A percentile compares a stretch with the other conserved stretches of the same genome.
These are phyloP conservation scores for Primulina eburnea DNA, from an alignment of 257 asterid genomes.

Conservation along the genomic window DNA sequence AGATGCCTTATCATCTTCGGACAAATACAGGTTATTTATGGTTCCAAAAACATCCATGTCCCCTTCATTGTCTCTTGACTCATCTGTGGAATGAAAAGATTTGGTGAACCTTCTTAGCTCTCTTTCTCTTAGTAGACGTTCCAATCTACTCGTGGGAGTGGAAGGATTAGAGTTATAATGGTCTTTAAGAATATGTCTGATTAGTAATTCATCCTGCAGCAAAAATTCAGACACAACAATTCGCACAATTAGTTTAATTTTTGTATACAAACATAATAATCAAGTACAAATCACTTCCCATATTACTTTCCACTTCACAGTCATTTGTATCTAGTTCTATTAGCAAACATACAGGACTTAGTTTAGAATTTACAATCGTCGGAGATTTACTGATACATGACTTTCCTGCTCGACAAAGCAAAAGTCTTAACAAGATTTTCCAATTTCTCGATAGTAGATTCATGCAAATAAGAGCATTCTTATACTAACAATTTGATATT, in stretches of 20 bases:
- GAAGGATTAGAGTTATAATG: constrained; percentile 30
- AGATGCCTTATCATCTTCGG: constrained; percentile 43
- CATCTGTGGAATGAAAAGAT: constrained; percentile 45
- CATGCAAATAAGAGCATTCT: too few species aligned
- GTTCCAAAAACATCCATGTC: constrained; percentile 36
- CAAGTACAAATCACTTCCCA: constrained; percentile 16
- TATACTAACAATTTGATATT: too few species aligned
- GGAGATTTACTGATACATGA: neutral
- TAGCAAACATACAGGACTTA: neutral
- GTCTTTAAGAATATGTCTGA: constrained; percentile 35
- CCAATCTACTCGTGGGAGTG: constrained; percentile 58
- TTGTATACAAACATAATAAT: constrained; percentile 1
- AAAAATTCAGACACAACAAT: constrained; percentile 1
- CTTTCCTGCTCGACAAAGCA: neutral
- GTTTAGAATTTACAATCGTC: neutral
- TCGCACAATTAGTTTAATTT: neutral
- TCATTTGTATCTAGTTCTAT: neutral
- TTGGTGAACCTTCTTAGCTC: constrained; percentile 60
- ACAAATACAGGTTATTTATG: constrained; percentile 33
- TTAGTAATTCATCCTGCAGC: constrained; percentile 44
- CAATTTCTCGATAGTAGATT: neutral
- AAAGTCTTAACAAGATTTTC: neutral
- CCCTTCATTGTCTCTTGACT: constrained; percentile 41
- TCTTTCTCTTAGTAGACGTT: constrained; percentile 69
- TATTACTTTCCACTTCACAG: constrained; percentile 1